Conservation (phyloP, 192 early-diverging fungal species). For the Coemansia guatemalensis region DNA sequence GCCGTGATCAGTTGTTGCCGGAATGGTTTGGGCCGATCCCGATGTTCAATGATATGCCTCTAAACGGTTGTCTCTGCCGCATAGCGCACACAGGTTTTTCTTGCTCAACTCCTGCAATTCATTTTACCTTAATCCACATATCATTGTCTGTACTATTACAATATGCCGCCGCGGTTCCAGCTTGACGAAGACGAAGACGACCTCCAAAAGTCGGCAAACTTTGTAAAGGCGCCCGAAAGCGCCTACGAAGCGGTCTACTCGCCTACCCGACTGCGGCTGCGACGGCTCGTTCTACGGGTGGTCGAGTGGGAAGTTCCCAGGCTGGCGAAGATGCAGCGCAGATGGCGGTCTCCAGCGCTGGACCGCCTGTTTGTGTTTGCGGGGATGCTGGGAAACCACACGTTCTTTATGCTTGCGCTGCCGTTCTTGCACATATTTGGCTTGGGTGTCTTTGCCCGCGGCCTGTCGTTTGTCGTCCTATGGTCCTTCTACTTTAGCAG, state of each 20-base stretch:
- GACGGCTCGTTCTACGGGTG: constrained; percentile 23
- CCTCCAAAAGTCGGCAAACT: constrained; percentile 10
- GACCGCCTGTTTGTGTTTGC: constrained; percentile 70
- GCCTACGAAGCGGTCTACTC: constrained; percentile 47
- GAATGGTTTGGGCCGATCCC: neutral
- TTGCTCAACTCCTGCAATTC: neutral
- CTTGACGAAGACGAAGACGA: constrained; percentile 49
- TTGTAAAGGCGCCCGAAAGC: constrained; percentile 33
- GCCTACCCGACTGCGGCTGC: constrained; percentile 22
- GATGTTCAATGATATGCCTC: too few species aligned
- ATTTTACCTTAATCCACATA: neutral
- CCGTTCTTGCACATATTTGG: constrained; percentile 83
- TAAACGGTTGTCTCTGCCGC: neutral
- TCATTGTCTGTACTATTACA: neutral
- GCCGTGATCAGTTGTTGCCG: neutral
- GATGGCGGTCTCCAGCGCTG: constrained; percentile 35
- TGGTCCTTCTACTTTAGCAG: constrained; percentile 54
- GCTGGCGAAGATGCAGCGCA: constrained; percentile 34
- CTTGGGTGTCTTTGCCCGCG: constrained; percentile 60
- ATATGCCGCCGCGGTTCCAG: constrained; percentile 41
- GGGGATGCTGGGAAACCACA: constrained; percentile 81
- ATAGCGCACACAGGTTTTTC: neutral
- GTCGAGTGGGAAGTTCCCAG: constrained; percentile 45
- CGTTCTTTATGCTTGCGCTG: constrained; percentile 79
- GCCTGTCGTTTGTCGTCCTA: constrained; percentile 46